phyloP scores from a whole-genome alignment of 1,284 basidiomycete species.

The Ceratobasidium sp. region DNA sequence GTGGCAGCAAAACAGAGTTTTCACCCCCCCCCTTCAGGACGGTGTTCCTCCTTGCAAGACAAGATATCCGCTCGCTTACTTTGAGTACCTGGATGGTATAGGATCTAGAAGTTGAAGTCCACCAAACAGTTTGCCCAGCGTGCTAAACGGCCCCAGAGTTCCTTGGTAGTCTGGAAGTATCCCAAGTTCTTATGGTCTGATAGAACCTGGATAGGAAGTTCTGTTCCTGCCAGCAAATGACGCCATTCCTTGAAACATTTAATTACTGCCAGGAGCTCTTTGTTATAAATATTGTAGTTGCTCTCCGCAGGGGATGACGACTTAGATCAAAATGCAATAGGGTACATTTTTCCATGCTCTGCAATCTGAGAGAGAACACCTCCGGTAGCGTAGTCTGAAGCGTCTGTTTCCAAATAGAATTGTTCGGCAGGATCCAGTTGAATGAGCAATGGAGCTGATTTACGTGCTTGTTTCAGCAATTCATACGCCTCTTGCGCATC shows the following conservation, averaged over 20 bases:
- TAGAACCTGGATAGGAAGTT: slow-evolving; percentile 54
- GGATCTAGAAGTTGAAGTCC: slow-evolving; percentile 58
- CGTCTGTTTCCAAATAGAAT: slow-evolving; percentile 54
- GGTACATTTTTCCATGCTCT: slow-evolving; percentile 49
- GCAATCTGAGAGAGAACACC: slow-evolving; percentile 52
- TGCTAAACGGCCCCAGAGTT: slow-evolving; percentile 60
- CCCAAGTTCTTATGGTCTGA: slow-evolving; percentile 64
- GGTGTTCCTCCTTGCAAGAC: slow-evolving; percentile 52
- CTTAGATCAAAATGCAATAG: slow-evolving; percentile 54
- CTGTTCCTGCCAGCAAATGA: slow-evolving; percentile 57
- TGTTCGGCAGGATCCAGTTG: slow-evolving; percentile 53
- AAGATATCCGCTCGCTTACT: slow-evolving; percentile 60
- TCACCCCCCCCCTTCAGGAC: too few species aligned
- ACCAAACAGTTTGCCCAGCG: slow-evolving; percentile 59
- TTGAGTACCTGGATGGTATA: slow-evolving; percentile 59
- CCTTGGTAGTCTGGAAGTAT: slow-evolving; percentile 58
- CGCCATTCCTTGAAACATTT: slow-evolving; percentile 59
- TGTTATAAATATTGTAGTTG: slow-evolving; percentile 60
- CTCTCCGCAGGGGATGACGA: slow-evolving; percentile 52
- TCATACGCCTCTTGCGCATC: slow-evolving; percentile 52
- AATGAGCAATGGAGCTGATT: slow-evolving; percentile 51
- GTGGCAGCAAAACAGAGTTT: neutral
- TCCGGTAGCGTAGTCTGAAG: slow-evolving; percentile 55
- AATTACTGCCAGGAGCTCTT: slow-evolving; percentile 64
- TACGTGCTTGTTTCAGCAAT: slow-evolving; percentile 51